phyloP scores from a whole-genome alignment of 371 early-diverging fungal species.

The Mucor indicus region DNA sequence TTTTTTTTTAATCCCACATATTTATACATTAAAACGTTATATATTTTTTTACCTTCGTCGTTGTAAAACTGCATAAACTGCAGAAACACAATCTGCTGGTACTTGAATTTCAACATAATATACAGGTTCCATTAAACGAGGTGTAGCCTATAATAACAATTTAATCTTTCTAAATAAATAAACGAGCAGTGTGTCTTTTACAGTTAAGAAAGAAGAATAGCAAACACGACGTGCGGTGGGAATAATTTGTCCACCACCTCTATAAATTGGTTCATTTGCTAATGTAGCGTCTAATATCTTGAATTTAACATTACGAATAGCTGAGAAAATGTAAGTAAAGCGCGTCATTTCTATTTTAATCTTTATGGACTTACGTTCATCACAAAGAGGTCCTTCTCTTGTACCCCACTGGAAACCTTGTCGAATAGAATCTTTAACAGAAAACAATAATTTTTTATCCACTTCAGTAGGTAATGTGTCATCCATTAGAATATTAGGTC shows the following conservation, averaged over 20 bases:
- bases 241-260: slow-evolving; percentile 97
- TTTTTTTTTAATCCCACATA: slow-evolving; percentile 5
- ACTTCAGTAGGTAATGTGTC: slow-evolving; percentile 90
- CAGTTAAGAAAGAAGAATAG: slow-evolving; percentile 92
- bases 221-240: slow-evolving; percentile 98
- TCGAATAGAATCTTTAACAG: slow-evolving; percentile 80
- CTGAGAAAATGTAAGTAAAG: slow-evolving; percentile 29
- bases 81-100: slow-evolving; percentile 93
- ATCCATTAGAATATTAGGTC: slow-evolving; percentile 92
- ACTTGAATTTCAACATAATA: slow-evolving; percentile 95
- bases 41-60: slow-evolving; percentile 64
- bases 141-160: slow-evolving; percentile 67
- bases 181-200: slow-evolving; percentile 22
- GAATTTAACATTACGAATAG: slow-evolving; percentile 93
- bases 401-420: slow-evolving; percentile 98
- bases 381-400: slow-evolving; percentile 93
- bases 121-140: slow-evolving; percentile 97
- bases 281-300: slow-evolving; percentile 84
- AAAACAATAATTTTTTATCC: slow-evolving; percentile 76
- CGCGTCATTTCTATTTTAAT: neutral
- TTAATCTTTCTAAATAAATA: neutral
- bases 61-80: slow-evolving; percentile 93
- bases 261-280: slow-evolving; percentile 84
- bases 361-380: slow-evolving; percentile 80
- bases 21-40: neutral